A percentile compares a stretch with the other conserved stretches of the same genome.
phyloP scores from a whole-genome alignment of 148 eudicot species.

The Salicornia ramosissima region DNA sequence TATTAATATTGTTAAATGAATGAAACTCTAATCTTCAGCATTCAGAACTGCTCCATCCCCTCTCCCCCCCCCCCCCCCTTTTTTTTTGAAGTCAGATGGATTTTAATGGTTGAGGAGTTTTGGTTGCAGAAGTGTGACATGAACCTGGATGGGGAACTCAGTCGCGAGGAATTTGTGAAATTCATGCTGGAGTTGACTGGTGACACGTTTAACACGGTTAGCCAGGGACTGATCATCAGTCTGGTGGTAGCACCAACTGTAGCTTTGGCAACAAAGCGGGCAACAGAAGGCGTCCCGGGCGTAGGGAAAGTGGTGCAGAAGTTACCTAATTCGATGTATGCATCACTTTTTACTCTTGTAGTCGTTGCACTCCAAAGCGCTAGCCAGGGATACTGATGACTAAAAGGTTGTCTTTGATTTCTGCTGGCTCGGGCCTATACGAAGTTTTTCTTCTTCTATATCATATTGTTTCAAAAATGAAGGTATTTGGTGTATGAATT shows the following conservation, averaged over 20 bases:
- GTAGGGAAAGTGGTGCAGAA: slow-evolving; percentile 80
- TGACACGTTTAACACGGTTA: slow-evolving; percentile 51
- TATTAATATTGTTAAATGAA: too few relatives aligned
- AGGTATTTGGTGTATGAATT: slow-evolving; percentile 2
- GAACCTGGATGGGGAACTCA: slow-evolving; percentile 58
- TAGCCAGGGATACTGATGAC: slow-evolving; percentile 17
- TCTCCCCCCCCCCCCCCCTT: too few relatives aligned
- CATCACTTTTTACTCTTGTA: slow-evolving; percentile 68
- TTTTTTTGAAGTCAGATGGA: background rate
- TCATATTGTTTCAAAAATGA: background rate
- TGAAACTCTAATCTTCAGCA: too few relatives aligned
- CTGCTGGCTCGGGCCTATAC: background rate
- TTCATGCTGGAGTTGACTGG: slow-evolving; percentile 50
- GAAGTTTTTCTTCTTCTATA: background rate
- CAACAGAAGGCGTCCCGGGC: slow-evolving; percentile 73
- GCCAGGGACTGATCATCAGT: slow-evolving; percentile 75
- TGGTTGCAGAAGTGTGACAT: slow-evolving; percentile 59
- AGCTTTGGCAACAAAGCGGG: slow-evolving; percentile 75
- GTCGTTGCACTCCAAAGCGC: slow-evolving; percentile 55
- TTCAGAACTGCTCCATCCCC: background rate
- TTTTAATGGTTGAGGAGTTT: background rate
- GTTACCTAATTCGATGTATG: slow-evolving; percentile 77
- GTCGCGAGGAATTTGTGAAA: slow-evolving; percentile 66
- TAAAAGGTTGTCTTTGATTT: background rate
- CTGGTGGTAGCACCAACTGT: slow-evolving; percentile 71